phyloP scores from a whole-genome alignment of 2,329 filamentous ascomycete genomes.

The Colletotrichum musicola region DNA sequence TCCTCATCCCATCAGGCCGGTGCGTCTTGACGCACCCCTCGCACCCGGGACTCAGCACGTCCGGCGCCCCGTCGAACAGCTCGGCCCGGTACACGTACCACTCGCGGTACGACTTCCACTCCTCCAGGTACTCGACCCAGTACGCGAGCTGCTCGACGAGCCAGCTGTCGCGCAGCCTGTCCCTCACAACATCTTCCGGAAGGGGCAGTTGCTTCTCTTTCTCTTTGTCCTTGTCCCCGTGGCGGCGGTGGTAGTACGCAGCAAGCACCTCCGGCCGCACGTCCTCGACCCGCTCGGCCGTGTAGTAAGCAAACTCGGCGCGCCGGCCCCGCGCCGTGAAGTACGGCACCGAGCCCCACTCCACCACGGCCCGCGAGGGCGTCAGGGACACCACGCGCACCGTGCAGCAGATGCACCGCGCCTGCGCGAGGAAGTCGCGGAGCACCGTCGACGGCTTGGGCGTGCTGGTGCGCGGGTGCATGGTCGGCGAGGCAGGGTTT shows the following conservation, averaged over 20 bases:
- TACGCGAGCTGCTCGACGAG: slow-evolving; percentile 41
- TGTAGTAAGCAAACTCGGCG: slow-evolving; percentile 39
- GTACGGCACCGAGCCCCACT: slow-evolving; percentile 39
- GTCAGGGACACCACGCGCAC: slow-evolving; percentile 38
- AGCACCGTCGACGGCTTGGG: slow-evolving; percentile 34
- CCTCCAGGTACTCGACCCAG: slow-evolving; percentile 40
- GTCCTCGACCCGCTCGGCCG: slow-evolving; percentile 32
- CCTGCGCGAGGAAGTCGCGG: slow-evolving; percentile 33
- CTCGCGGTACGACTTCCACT: slow-evolving; percentile 41
- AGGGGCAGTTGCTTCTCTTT: not conserved
- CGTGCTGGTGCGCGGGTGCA: slow-evolving; percentile 39
- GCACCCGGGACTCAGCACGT: slow-evolving; percentile 36
- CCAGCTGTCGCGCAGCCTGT: slow-evolving; percentile 40
- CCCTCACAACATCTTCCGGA: slow-evolving; percentile 29
- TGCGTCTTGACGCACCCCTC: slow-evolving; percentile 34
- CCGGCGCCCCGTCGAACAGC: slow-evolving; percentile 36
- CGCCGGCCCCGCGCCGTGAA: slow-evolving; percentile 38
- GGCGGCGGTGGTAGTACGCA: slow-evolving; percentile 2
- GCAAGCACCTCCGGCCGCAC: slow-evolving; percentile 36
- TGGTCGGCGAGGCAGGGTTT: not conserved
- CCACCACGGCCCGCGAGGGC: slow-evolving; percentile 36
- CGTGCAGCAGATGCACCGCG: slow-evolving; percentile 38
- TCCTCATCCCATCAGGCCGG: slow-evolving; percentile 29
- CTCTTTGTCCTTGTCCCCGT: no score
- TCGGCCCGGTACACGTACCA: slow-evolving; percentile 39